phyloP scores from a whole-genome alignment of 1,284 basidiomycete genomes.

The Marasmius fiardii region DNA sequence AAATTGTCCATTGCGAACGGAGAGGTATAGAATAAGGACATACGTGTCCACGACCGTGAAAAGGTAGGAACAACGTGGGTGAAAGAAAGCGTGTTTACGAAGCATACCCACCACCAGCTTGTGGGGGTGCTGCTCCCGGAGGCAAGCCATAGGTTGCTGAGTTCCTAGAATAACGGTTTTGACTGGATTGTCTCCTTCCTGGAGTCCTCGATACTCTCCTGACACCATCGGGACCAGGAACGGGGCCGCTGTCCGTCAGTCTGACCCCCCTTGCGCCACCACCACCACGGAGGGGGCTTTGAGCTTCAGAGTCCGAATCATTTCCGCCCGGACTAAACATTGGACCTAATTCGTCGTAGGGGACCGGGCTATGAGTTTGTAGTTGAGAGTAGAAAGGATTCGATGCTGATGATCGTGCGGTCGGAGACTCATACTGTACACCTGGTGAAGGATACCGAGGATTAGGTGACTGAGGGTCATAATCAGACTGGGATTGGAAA shows the following conservation, averaged over 20 bases:
- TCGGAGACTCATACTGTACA: not conserved
- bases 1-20: not conserved
- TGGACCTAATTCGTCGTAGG: slow-evolving; percentile 1
- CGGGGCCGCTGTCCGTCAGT: slow-evolving; percentile 76
- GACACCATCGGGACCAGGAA: slow-evolving; percentile 72
- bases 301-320: not conserved
- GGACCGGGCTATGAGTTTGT: not conserved
- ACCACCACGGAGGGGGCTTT: not conserved
- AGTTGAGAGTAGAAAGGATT: slow-evolving; percentile 14
- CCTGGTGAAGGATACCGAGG: slow-evolving; percentile 17
- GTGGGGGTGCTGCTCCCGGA: slow-evolving; percentile 73
- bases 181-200: slow-evolving; percentile 52
- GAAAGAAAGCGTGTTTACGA: not conserved
- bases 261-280: slow-evolving; percentile 61
- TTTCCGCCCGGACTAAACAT: slow-evolving; percentile 17
- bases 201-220: slow-evolving; percentile 62
- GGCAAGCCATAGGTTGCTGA: slow-evolving; percentile 54
- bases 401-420: slow-evolving; percentile 4
- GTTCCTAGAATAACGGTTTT: slow-evolving; percentile 71
- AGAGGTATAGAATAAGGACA: not conserved
- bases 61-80: no score
- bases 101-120: slow-evolving; percentile 29
- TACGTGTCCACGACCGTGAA: no score
- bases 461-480: slow-evolving; percentile 17
- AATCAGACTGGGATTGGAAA: slow-evolving; percentile 34